phyloP scores from a whole-genome alignment of 331 rosid species.

The Dryas integrifolia region DNA sequence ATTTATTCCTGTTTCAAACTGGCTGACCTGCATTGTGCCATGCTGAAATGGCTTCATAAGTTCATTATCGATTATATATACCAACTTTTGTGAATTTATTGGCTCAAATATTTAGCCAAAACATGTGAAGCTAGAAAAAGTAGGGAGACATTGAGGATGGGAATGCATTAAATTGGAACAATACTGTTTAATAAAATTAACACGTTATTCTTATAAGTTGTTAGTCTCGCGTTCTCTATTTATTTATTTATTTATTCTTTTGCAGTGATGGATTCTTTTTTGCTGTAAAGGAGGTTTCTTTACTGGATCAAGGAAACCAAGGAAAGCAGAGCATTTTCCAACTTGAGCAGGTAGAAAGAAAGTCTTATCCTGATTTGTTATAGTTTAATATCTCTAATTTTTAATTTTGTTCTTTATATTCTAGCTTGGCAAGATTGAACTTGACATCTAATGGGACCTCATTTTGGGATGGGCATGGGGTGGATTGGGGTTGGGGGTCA shows the following conservation, averaged over 20 bases:
- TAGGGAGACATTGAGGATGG: no score
- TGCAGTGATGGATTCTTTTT: slow-evolving; percentile 65
- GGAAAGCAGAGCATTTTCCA: slow-evolving; percentile 56
- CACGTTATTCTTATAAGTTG: neutral
- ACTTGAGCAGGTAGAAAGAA: slow-evolving; percentile 53
- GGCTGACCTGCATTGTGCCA: no score
- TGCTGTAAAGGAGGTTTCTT: slow-evolving; percentile 65
- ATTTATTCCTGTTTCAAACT: no score
- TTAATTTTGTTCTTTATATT: neutral
- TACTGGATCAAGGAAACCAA: slow-evolving; percentile 57
- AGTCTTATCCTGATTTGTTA: neutral
- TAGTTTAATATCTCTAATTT: neutral
- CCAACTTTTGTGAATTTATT: no score
- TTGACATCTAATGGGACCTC: neutral
- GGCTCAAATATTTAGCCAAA: no score
- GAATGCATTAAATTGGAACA: neutral
- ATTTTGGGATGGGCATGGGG: neutral
- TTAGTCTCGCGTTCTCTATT: neutral
- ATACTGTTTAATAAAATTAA: neutral
- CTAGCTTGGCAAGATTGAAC: neutral
- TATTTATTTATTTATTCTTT: slow-evolving; percentile 15
- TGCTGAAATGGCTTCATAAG: no score
- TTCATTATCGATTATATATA: no score
- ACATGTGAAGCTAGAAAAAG: no score
- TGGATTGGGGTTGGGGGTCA: neutral